Evolutionary conservation across 2,329 filamentous ascomycete species (phyloP).

Genomic region (Aspergillus caelatus): DNA sequence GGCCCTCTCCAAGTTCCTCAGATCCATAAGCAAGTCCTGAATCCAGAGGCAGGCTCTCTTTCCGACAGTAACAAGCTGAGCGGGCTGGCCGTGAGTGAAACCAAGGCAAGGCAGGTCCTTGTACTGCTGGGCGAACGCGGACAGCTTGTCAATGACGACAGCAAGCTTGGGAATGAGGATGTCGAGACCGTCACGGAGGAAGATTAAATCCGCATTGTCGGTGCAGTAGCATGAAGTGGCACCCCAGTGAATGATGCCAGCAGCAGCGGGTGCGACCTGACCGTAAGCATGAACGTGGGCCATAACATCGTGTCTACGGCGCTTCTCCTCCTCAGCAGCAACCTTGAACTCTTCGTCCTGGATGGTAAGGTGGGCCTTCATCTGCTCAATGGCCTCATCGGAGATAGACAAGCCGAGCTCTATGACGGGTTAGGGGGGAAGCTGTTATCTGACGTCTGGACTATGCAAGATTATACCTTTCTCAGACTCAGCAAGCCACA

Average conservation of each 20-base stretch:
- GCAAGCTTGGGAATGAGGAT: conserved; percentile 78
- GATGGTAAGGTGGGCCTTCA: conserved; percentile 73
- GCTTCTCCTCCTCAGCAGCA: conserved; percentile 76
- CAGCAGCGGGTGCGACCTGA: conserved; percentile 71
- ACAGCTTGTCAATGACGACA: conserved; percentile 74
- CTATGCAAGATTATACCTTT: conserved; percentile 45
- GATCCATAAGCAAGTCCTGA: conserved; percentile 74
- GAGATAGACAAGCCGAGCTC: conserved; percentile 77
- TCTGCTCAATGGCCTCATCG: conserved; percentile 73
- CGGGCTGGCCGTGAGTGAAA: conserved; percentile 69
- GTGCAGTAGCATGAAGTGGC: conserved; percentile 63
- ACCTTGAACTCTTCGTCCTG: conserved; percentile 77
- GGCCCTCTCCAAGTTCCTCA: conserved; percentile 71
- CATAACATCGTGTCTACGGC: conserved; percentile 66
- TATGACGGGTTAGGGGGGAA: conserved; percentile 29
- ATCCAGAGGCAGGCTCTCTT: conserved; percentile 71
- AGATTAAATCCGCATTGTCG: conserved; percentile 77
- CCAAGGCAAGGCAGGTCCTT: conserved; percentile 73
- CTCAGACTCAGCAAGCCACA: conserved; percentile 79
- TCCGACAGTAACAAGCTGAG: conserved; percentile 67
- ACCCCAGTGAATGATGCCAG: conserved; percentile 80
- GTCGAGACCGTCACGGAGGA: conserved; percentile 73
- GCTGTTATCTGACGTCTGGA: conserved; percentile 11
- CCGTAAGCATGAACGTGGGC: conserved; percentile 76
- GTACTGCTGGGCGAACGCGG: conserved; percentile 71